Conservation (phyloP, 148 eudicot genomes). For the Silene uniflora region DNA sequence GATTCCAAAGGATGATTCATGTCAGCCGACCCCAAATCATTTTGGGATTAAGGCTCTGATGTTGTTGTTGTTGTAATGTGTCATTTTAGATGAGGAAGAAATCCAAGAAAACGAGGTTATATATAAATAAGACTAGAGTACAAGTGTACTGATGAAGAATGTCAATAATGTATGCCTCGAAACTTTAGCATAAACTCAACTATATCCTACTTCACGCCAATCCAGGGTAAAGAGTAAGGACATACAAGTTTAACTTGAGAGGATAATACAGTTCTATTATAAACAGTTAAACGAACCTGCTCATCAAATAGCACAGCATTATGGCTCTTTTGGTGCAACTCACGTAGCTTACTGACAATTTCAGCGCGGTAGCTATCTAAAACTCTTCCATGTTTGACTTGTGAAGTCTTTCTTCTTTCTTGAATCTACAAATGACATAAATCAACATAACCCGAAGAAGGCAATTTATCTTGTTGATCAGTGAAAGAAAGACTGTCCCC, state of each 20-base stretch:
- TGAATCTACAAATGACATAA: constrained; percentile 26
- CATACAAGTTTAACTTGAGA: neutral
- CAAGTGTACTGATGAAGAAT: too few species aligned
- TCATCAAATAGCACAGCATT: constrained; percentile 58
- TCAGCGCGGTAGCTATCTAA: constrained; percentile 36
- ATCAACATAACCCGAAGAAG: neutral
- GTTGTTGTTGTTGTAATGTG: too few species aligned
- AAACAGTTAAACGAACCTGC: constrained; percentile 46
- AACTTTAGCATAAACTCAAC: neutral
- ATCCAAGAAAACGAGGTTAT: too few species aligned
- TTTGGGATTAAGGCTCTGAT: too few species aligned
- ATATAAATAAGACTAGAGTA: too few species aligned
- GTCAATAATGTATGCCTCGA: neutral
- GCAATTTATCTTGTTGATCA: neutral
- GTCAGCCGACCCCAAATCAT: too few species aligned
- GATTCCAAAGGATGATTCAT: too few species aligned
- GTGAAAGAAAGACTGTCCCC: neutral
- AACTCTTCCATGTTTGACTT: constrained; percentile 34
- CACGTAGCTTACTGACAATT: constrained; percentile 53
- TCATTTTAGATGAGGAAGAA: too few species aligned
- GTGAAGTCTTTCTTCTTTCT: constrained; percentile 24
- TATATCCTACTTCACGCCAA: neutral
- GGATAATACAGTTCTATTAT: neutral
- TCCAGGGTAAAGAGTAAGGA: neutral
- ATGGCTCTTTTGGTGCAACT: constrained; percentile 48